These are phyloP conservation scores for Stenogyne calaminthoides DNA, from an alignment of 305 asterid species.

Conservation along the genomic window DNA sequence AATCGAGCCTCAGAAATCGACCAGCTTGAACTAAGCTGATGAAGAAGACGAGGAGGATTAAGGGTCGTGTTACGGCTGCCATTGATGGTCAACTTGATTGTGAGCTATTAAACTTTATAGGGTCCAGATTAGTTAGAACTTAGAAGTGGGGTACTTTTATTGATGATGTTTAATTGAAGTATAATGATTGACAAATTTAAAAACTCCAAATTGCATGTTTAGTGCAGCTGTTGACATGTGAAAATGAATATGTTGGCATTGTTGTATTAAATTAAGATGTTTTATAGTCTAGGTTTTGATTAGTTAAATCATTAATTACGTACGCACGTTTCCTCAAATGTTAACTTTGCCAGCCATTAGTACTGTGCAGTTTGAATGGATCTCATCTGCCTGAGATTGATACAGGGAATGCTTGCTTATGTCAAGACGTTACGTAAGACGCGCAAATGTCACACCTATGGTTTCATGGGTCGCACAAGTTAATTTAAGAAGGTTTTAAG, in stretches of 20 bases:
- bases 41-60: constrained; percentile 21
- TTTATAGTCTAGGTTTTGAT: not conserved
- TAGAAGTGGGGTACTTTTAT: not conserved
- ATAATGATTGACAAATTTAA: not conserved
- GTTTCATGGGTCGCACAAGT: too few species aligned
- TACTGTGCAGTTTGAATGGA: not conserved
- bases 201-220: constrained; percentile 8
- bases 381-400: not conserved
- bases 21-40: constrained; percentile 33
- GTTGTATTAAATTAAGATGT: not conserved
- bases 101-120: not conserved
- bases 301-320: not conserved
- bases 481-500: too few species aligned
- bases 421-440: not conserved
- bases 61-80: constrained; percentile 25
- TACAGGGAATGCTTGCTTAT: not conserved
- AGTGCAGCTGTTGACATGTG: too few species aligned
- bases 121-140: not conserved
- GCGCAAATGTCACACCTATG: too few species aligned
- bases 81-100: constrained; percentile 23
- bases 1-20: constrained; percentile 40
- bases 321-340: not conserved
- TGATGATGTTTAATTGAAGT: not conserved
- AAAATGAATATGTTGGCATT: not conserved
- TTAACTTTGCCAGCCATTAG: not conserved